These are phyloP conservation scores for Amanita pallidorosea DNA, from an alignment of 768 basidiomycete genomes.

Conservation along the genomic window DNA sequence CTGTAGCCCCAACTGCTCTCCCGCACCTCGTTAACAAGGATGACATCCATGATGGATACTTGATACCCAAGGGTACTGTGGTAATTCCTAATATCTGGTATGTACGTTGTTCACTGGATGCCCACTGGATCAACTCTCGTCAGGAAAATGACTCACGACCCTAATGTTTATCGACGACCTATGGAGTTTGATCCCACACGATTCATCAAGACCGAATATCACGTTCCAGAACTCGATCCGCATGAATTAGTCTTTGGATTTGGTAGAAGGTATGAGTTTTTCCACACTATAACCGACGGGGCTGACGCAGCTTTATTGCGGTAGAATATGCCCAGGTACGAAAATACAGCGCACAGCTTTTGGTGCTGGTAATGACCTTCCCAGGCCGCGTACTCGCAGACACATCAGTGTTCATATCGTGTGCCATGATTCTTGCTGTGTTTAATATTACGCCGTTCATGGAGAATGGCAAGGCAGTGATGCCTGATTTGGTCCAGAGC, in stretches of 20 bases:
- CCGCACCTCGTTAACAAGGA: constrained; percentile 34
- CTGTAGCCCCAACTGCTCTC: constrained; percentile 11
- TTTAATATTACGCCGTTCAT: too few species aligned
- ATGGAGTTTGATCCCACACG: constrained; percentile 35
- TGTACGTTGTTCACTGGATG: neutral
- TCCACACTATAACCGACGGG: neutral
- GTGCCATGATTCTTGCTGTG: too few species aligned
- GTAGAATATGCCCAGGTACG: constrained; percentile 25
- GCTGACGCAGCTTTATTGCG: neutral
- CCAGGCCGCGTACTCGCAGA: constrained; percentile 18
- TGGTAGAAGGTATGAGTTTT: constrained; percentile 28
- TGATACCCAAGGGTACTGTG: constrained; percentile 29
- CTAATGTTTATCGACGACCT: constrained; percentile 30
- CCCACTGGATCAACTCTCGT: neutral
- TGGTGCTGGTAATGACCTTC: too few species aligned
- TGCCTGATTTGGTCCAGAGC: too few species aligned
- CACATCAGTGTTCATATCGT: constrained; percentile 3
- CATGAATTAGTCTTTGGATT: constrained; percentile 41
- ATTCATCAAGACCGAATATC: constrained; percentile 25
- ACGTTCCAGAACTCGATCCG: constrained; percentile 30
- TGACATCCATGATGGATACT: constrained; percentile 30
- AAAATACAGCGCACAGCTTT: too few species aligned
- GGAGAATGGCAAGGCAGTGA: too few species aligned
- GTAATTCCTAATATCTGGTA: constrained; percentile 25
- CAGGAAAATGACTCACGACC: constrained; percentile 34